Base-by-base conservation (phyloP, 306 rosid species). In the Ziziphus jujuba region DNA sequence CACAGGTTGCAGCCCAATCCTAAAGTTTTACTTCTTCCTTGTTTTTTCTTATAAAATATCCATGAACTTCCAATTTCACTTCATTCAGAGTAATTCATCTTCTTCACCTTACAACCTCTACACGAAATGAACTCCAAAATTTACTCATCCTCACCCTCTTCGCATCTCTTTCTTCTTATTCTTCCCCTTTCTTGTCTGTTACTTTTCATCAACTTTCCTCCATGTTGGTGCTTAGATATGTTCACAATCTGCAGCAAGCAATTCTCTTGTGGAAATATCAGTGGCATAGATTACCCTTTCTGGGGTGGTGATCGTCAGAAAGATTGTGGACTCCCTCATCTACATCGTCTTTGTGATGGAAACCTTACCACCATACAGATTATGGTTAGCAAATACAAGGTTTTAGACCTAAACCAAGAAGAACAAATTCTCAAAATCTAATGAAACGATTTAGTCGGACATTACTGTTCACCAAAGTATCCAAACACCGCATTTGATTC, bases 261-360 rank as follows among this genome's bases (percentile, higher is more conserved):
- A 16, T 60, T 63, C 2, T 35, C 2, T 0, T 85, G 91, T 54
- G 91, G 82, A 14, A 19, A 0, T 0, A 54, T 79, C 51, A 44
- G 1, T 2, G 2, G 61, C 0, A 24, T 71, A 0, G 66, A 68
- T 19, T 72, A 72, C 71, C 89, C 86, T 20, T 80, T 84, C 59
- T 81, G 83, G 89, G 87, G 88, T 63, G 25, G 0, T 0, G 13
- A 5, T 2, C 79, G 84, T 19, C 75, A 81, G 7, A 55, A 7
- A 0, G 35, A 0, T 34, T 90, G 96, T 64, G 95, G 91, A 55
- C 9, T 78, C 67, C 85, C 75, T 40, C 59, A 34, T 11, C 56
- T 85, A 28, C 17, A 53, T 8, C 77, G 83, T 35, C 9, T 2
- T 3, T 90, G 96, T 49, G 7, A 22, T 15, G 0, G 2, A 3